These are phyloP conservation scores for sweet orange (Citrus sinensis) DNA, from an alignment of 345 rosid species.

Conservation along the genomic window DVS_A1.0 CM039161.1:7352501-7353000, in stretches of 20 bases:
- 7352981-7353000: constrained; percentile 25
- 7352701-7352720: constrained; percentile 17
- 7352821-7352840: constrained; percentile 21
- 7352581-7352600: constrained; percentile 53
- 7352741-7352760: constrained; percentile 37
- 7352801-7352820: constrained; percentile 20
- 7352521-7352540: constrained; percentile 10
- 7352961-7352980: constrained; percentile 13
- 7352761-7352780: constrained; percentile 58
- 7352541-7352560: constrained; percentile 42
- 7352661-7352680: constrained; percentile 60
- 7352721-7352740: constrained; percentile 24
- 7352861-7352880: constrained; percentile 11
- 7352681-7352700: constrained; percentile 28
- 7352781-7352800: constrained; percentile 30
- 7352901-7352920: constrained; percentile 23
- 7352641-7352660: constrained; percentile 62
- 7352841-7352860: constrained; percentile 11
- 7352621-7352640: constrained; percentile 56
- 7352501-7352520: not conserved
- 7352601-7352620: constrained; percentile 47
- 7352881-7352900: constrained; percentile 7
- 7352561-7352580: constrained; percentile 31
- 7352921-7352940: constrained; percentile 3
- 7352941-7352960: constrained; percentile 26